phyloP scores from a whole-genome alignment of 1,284 basidiomycete genomes.

The Peniophora sp. region DNA sequence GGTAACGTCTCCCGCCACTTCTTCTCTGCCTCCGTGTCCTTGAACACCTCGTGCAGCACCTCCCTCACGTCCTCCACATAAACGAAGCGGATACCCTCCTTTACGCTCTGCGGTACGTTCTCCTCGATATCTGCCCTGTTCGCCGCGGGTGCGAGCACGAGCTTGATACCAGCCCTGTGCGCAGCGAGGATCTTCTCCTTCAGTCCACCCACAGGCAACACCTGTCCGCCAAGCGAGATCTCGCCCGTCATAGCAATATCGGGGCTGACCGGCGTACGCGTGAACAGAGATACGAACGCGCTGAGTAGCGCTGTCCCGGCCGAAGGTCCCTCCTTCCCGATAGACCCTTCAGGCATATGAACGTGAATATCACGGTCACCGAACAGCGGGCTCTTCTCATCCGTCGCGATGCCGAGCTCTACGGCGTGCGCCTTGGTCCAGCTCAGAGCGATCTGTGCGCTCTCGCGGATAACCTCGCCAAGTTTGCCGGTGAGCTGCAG shows the following conservation, averaged over 20 bases:
- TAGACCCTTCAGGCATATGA: slow-evolving; percentile 95
- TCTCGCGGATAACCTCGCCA: slow-evolving; percentile 95
- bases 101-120: slow-evolving; percentile 91
- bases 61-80: slow-evolving; percentile 89
- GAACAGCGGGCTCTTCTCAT: slow-evolving; percentile 68
- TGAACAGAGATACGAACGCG: slow-evolving; percentile 88
- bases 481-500: slow-evolving; percentile 94
- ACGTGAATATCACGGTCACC: slow-evolving; percentile 84
- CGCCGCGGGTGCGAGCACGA: slow-evolving; percentile 79
- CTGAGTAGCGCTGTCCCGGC: slow-evolving; percentile 91
- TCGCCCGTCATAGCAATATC: slow-evolving; percentile 97
- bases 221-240: slow-evolving; percentile 87
- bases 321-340: slow-evolving; percentile 96
- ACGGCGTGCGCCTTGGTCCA: slow-evolving; percentile 92
- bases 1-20: slow-evolving; percentile 57
- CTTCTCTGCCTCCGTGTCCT: slow-evolving; percentile 47
- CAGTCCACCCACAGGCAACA: slow-evolving; percentile 86
- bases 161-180: slow-evolving; percentile 89
- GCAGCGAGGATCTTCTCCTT: slow-evolving; percentile 96
- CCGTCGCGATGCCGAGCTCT: slow-evolving; percentile 79
- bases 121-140: slow-evolving; percentile 91
- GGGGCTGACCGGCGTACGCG: slow-evolving; percentile 72
- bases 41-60: slow-evolving; percentile 82
- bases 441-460: slow-evolving; percentile 87
- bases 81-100: slow-evolving; percentile 87